A percentile compares a stretch with the other conserved stretches of the same genome.
Conservation (phyloP, 2,329 filamentous ascomycete species). For the Mycosphaerella arachidis region DNA sequence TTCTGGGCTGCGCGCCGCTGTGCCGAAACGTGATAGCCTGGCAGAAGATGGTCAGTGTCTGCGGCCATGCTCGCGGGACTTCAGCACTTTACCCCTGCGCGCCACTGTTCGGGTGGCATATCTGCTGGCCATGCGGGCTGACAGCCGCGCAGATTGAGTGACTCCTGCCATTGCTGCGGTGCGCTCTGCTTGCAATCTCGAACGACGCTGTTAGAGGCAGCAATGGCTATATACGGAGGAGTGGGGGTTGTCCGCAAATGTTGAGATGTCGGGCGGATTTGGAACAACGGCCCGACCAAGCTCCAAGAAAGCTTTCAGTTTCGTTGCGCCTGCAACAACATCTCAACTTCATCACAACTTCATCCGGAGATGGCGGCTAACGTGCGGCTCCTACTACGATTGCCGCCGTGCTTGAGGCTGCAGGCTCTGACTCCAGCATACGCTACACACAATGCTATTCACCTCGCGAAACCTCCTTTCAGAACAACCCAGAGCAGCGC, state of each 20-base stretch:
- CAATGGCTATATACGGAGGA: slow-evolving; percentile 7
- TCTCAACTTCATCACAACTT: background rate
- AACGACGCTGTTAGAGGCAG: slow-evolving; percentile 6
- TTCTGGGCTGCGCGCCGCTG: slow-evolving; percentile 66
- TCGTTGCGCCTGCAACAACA: slow-evolving; percentile 10
- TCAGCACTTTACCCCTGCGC: slow-evolving; percentile 23
- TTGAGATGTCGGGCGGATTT: background rate
- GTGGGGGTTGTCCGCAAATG: slow-evolving; percentile 5
- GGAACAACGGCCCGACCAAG: background rate
- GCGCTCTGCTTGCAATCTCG: background rate
- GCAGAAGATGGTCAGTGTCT: slow-evolving; percentile 5
- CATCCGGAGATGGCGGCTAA: slow-evolving; percentile 12
- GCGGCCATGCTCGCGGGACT: background rate
- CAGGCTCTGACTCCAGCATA: slow-evolving; percentile 12
- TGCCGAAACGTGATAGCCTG: slow-evolving; percentile 27
- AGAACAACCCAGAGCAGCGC: background rate
- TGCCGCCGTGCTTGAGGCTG: slow-evolving; percentile 19
- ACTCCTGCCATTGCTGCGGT: slow-evolving; percentile 28
- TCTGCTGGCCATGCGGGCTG: slow-evolving; percentile 28
- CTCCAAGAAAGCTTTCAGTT: background rate
- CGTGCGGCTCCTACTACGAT: slow-evolving; percentile 16
- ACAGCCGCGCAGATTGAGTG: slow-evolving; percentile 26
- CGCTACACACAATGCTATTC: background rate
- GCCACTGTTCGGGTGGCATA: slow-evolving; percentile 22
- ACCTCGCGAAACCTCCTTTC: background rate